These are phyloP conservation scores for Ogataea dorogensis DNA, from an alignment of 805 yeast species.

Conservation along the genomic window DNA sequence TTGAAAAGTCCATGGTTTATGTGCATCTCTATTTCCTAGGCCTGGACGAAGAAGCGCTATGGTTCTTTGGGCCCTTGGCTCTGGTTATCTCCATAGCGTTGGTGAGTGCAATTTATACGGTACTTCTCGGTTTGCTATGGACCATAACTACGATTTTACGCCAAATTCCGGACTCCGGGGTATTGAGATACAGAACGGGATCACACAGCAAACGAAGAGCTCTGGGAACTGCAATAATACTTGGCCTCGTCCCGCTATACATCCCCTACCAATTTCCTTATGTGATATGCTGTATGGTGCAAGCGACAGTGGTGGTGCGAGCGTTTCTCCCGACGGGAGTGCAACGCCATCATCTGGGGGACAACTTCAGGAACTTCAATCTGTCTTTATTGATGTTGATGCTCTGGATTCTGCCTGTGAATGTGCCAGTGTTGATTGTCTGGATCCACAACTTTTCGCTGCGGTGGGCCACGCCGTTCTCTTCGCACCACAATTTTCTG, in stretches of 20 bases:
- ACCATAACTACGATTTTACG: conserved; percentile 22
- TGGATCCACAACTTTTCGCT: conserved; percentile 77
- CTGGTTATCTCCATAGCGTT: conserved; percentile 44
- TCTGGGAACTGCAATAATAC: conserved; percentile 37
- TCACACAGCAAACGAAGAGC: conserved; percentile 26
- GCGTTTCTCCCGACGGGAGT: conserved; percentile 14
- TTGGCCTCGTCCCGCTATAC: conserved; percentile 53
- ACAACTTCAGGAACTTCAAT: conserved; percentile 54
- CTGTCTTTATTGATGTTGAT: conserved; percentile 62
- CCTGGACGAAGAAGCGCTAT: conserved; percentile 51
- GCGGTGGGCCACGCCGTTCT: conserved; percentile 79
- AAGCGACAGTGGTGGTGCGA: conserved; percentile 50
- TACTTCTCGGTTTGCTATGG: conserved; percentile 31
- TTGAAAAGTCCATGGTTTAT: conserved; percentile 36
- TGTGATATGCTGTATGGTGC: conserved; percentile 57
- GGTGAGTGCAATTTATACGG: conserved; percentile 38
- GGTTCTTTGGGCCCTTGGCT: conserved; percentile 61
- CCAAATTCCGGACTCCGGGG: conserved; percentile 4
- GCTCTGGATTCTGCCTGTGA: conserved; percentile 78
- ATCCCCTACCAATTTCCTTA: conserved; percentile 83
- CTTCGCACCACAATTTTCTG: conserved; percentile 80
- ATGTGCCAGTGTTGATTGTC: conserved; percentile 74
- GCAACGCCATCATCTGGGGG: conserved; percentile 9
- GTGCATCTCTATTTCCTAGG: conserved; percentile 69
- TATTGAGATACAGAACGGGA: conserved; percentile 6